A percentile compares a stretch with the other conserved stretches of the same genome.
These are phyloP conservation scores for Eimeria maxima DNA, from an alignment of 169 alveolate genomes.

Conservation along the genomic window DNA sequence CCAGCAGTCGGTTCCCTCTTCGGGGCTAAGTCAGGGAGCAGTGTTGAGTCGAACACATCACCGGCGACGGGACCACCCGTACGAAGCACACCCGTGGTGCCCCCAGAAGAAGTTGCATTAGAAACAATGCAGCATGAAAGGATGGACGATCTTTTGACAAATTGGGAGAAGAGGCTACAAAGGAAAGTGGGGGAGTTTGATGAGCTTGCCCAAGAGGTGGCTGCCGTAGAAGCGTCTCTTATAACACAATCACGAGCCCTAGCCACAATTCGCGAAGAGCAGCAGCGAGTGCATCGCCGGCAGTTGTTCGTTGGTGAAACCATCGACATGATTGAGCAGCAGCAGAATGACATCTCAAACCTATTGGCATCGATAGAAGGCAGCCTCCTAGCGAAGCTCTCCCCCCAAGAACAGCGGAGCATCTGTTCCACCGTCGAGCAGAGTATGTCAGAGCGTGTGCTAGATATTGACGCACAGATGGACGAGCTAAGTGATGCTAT, in stretches of 20 bases:
- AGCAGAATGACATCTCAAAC: constrained; percentile 73
- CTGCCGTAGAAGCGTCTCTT: constrained; percentile 75
- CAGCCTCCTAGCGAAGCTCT: constrained; percentile 50
- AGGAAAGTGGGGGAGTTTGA: constrained; percentile 79
- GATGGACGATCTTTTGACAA: constrained; percentile 75
- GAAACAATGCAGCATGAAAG: constrained; percentile 83
- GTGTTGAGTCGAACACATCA: constrained; percentile 9
- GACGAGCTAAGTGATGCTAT: constrained; percentile 73
- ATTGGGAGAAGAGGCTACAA: constrained; percentile 82
- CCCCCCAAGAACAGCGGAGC: constrained; percentile 59
- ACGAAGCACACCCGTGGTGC: constrained; percentile 7
- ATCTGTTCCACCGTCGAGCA: constrained; percentile 70
- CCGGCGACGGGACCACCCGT: constrained; percentile 8
- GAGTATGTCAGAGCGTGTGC: constrained; percentile 71
- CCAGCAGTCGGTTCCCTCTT: neutral
- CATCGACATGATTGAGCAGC: constrained; percentile 80
- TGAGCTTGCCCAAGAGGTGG: constrained; percentile 81
- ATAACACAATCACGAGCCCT: constrained; percentile 70
- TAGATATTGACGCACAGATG: constrained; percentile 75
- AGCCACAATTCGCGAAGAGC: constrained; percentile 74
- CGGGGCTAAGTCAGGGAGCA: constrained; percentile 36
- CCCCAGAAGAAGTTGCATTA: constrained; percentile 81
- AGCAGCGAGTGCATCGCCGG: constrained; percentile 76
- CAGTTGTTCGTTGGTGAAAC: constrained; percentile 75
- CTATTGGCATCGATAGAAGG: constrained; percentile 74